phyloP scores from a whole-genome alignment of 192 early-diverging fungal genomes.

The Gonapodya sp. region DNA sequence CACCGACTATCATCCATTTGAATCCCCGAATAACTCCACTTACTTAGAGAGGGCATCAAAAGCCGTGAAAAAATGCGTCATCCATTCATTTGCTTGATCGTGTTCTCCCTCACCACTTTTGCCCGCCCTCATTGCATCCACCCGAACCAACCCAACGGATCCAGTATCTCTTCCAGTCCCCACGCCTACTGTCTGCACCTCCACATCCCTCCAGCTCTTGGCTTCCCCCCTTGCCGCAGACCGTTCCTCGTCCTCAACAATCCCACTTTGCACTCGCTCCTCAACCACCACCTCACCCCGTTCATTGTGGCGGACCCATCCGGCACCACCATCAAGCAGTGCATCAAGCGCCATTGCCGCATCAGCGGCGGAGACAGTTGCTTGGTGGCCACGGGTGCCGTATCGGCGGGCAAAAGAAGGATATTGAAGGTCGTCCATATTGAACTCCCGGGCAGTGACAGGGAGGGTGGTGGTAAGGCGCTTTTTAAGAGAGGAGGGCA shows the following conservation, averaged over 20 bases:
- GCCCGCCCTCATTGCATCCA: not conserved
- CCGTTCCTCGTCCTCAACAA: not conserved
- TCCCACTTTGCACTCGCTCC: not conserved
- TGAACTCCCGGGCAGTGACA: constrained; percentile 57
- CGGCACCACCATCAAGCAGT: constrained; percentile 49
- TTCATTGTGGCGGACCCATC: constrained; percentile 29
- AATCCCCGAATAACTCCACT: not conserved
- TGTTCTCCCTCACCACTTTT: not conserved
- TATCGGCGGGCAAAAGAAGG: constrained; percentile 69
- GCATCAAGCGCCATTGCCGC: constrained; percentile 70
- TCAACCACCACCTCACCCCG: constrained; percentile 3
- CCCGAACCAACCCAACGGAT: not conserved
- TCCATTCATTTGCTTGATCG: constrained; percentile 32
- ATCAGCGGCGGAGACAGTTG: constrained; percentile 63
- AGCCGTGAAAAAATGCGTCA: constrained; percentile 75
- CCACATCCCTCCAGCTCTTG: not conserved
- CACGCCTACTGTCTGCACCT: not conserved
- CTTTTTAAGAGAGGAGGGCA: not conserved
- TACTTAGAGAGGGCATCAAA: constrained; percentile 71
- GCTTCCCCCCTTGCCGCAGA: not conserved
- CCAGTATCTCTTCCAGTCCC: not conserved
- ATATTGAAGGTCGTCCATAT: constrained; percentile 64
- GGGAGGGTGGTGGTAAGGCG: not conserved
- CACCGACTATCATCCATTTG: too few relatives aligned
- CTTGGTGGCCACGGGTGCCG: constrained; percentile 51